Conservation (phyloP, 2,329 filamentous ascomycete genomes). For the Graphium sp. region DNA sequence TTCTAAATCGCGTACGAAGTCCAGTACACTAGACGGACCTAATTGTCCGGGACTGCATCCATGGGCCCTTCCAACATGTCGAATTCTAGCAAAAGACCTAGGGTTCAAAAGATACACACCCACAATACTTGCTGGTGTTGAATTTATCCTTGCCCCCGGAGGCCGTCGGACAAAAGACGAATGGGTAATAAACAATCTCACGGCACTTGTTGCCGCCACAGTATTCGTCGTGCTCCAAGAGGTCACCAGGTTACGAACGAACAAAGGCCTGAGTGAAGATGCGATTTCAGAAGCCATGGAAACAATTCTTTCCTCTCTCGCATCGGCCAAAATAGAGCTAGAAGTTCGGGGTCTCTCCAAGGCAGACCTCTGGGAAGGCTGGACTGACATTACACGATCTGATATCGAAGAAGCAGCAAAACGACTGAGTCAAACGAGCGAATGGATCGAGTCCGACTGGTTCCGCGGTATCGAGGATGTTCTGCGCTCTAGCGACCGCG, state of each 20-base stretch:
- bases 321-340: slow-evolving; percentile 21
- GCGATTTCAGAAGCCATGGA: too few relatives aligned
- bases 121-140: slow-evolving; percentile 62
- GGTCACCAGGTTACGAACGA: slow-evolving; percentile 18
- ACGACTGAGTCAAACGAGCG: slow-evolving; percentile 32
- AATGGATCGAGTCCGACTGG: slow-evolving; percentile 49
- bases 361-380: slow-evolving; percentile 35
- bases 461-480: slow-evolving; percentile 41
- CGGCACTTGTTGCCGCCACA: slow-evolving; percentile 40
- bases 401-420: slow-evolving; percentile 45
- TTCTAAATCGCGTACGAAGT: too few relatives aligned
- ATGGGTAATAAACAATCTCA: slow-evolving; percentile 29
- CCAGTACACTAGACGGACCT: too few relatives aligned
- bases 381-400: slow-evolving; percentile 25
- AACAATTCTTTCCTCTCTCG: too few relatives aligned
- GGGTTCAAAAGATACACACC: too few relatives aligned
- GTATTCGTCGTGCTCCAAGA: slow-evolving; percentile 35
- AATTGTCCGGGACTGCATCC: too few relatives aligned
- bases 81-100: too few relatives aligned
- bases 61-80: slow-evolving; percentile 10
- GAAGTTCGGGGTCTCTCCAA: slow-evolving; percentile 19
- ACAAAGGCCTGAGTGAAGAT: slow-evolving; percentile 25
- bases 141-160: slow-evolving; percentile 28
- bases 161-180: slow-evolving; percentile 27
- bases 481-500: too few relatives aligned